Conservation (phyloP, 2,329 filamentous ascomycete species). For the Claviceps digitariae region DNA sequence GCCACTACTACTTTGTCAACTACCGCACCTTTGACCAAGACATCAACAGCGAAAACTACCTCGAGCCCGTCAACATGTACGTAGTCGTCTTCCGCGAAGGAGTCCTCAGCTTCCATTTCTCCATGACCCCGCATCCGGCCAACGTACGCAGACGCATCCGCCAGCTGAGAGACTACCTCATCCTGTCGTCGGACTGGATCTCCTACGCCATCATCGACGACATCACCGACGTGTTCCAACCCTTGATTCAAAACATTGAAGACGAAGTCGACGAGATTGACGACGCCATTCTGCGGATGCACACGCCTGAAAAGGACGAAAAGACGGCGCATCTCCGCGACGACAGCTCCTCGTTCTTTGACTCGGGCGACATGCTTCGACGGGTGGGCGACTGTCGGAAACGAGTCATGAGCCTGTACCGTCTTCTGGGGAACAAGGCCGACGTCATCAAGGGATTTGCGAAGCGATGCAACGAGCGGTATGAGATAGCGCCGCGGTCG, state of each 20-base stretch:
- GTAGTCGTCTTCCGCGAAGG: constrained; percentile 94
- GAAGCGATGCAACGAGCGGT: constrained; percentile 95
- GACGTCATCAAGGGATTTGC: constrained; percentile 99
- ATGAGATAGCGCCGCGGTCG: constrained; percentile 86
- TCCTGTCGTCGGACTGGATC: constrained; percentile 92
- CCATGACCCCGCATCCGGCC: constrained; percentile 87
- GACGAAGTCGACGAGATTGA: constrained; percentile 97
- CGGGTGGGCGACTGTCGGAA: constrained; percentile 90
- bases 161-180: constrained; percentile 85
- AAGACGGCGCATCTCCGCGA: constrained; percentile 34
- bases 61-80: constrained; percentile 96
- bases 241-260: constrained; percentile 84
- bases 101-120: constrained; percentile 92
- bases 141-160: constrained; percentile 90
- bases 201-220: constrained; percentile 97
- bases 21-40: constrained; percentile 98
- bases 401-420: constrained; percentile 92
- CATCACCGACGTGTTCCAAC: constrained; percentile 91
- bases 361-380: constrained; percentile 69
- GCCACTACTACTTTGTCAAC: constrained; percentile 97
- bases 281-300: constrained; percentile 73
- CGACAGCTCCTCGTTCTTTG: constrained; percentile 28
- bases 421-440: constrained; percentile 88
- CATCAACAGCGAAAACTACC: constrained; percentile 71
- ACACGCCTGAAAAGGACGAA: constrained; percentile 41